Percentiles rank a stretch among this genome's conserved stretches.
phyloP scores from a whole-genome alignment of 345 rosid genomes.

The Euclidium syriacum region DNA sequence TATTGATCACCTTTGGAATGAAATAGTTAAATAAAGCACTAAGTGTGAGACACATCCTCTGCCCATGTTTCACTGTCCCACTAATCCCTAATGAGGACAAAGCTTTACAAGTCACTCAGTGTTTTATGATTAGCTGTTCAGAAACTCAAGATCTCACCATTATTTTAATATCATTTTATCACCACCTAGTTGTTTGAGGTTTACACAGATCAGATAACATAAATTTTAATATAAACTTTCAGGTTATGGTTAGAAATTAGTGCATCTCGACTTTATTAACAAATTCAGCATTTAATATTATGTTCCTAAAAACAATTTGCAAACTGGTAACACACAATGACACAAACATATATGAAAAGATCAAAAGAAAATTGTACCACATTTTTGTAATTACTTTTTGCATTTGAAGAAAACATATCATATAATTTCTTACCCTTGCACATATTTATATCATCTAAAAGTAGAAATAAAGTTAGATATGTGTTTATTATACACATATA shows the following conservation, averaged over 20 bases:
- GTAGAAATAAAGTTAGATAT: too few species aligned
- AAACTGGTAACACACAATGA: neutral
- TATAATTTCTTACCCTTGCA: neutral
- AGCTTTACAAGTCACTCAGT: slow-evolving; percentile 51
- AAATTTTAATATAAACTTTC: neutral
- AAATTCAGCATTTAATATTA: neutral
- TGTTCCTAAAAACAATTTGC: neutral
- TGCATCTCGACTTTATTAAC: neutral
- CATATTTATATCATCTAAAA: neutral
- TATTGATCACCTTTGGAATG: neutral
- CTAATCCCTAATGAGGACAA: slow-evolving; percentile 56
- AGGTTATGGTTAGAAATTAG: neutral
- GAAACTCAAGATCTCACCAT: slow-evolving; percentile 68
- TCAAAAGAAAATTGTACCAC: neutral
- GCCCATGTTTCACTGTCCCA: slow-evolving; percentile 77
- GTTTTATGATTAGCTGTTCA: slow-evolving; percentile 44
- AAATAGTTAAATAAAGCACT: slow-evolving; percentile 1
- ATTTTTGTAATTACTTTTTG: neutral
- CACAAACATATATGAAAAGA: neutral
- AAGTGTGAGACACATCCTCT: slow-evolving; percentile 53
- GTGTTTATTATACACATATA: too few species aligned
- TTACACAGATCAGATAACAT: slow-evolving; percentile 15
- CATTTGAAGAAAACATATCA: neutral
- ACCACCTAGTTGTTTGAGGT: slow-evolving; percentile 3
- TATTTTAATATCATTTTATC: slow-evolving; percentile 12